A percentile compares a stretch with the other conserved stretches of the same genome.
These are phyloP conservation scores for Syncephalastrum monosporum DNA, from an alignment of 371 early-diverging fungal genomes.

Conservation along the genomic window DNA sequence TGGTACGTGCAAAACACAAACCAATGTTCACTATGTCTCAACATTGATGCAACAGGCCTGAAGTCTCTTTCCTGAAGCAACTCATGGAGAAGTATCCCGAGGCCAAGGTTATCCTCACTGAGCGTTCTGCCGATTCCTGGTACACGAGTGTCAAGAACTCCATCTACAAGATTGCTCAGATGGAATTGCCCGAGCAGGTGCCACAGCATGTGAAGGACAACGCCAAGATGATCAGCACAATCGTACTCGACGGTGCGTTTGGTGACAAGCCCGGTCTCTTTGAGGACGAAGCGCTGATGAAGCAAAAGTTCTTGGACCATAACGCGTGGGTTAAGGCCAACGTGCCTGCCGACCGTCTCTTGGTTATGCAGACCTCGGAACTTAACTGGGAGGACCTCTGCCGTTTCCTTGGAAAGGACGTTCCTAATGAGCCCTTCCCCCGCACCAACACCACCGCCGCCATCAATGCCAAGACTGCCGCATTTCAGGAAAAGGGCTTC, in stretches of 20 bases:
- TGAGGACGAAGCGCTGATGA: conserved; percentile 21
- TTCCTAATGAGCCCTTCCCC: conserved; percentile 19
- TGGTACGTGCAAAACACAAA: conserved; percentile 11
- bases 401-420: conserved; percentile 14
- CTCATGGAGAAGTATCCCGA: conserved; percentile 31
- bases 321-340: conserved; percentile 24
- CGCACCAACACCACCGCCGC: conserved; percentile 9
- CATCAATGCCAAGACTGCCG: too few species aligned
- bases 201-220: neutral
- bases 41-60: conserved; percentile 25
- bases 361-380: conserved; percentile 28
- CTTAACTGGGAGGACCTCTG: conserved; percentile 22
- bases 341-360: conserved; percentile 29
- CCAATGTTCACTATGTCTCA: too few species aligned
- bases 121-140: conserved; percentile 32
- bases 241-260: conserved; percentile 23
- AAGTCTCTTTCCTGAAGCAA: conserved; percentile 13
- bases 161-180: conserved; percentile 8
- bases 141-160: conserved; percentile 31
- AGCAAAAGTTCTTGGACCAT: conserved; percentile 20
- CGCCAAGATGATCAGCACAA: conserved; percentile 7
- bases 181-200: too few species aligned
- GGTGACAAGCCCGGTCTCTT: conserved; percentile 13
- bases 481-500: too few species aligned
- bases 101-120: conserved; percentile 40